phyloP scores from a whole-genome alignment of 139 green algal genomes.

The Micractinium conductrix region DNA sequence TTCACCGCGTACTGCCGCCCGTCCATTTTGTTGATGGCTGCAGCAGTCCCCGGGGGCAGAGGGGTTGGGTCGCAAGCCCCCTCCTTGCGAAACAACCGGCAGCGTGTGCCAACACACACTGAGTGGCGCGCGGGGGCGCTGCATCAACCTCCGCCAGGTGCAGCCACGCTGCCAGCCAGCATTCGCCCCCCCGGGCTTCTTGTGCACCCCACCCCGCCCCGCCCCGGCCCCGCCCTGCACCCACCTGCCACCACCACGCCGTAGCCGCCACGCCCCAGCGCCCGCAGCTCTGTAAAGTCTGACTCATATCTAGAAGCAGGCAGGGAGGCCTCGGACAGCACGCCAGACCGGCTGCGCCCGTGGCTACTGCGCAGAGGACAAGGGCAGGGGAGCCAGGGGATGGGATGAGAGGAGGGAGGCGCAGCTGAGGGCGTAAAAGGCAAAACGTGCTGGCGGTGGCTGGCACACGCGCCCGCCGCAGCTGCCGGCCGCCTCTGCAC shows the following conservation, averaged over 20 bases:
- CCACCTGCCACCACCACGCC: constrained; percentile 70
- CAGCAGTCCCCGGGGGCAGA: no score
- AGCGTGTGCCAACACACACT: no score
- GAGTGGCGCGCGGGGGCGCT: no score
- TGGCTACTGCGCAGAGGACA: no score
- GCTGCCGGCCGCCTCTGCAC: no score
- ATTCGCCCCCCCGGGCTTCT: no score
- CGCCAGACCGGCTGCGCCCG: background rate
- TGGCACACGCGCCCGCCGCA: no score
- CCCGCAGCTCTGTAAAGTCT: constrained; percentile 80
- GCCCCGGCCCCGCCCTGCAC: background rate
- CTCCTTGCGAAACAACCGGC: no score
- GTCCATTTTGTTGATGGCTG: constrained; percentile 36
- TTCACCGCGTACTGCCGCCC: constrained; percentile 93
- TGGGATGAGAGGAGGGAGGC: background rate
- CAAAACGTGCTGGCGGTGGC: no score
- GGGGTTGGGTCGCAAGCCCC: no score
- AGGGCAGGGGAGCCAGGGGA: background rate
- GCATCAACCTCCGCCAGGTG: no score
- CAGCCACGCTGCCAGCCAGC: no score
- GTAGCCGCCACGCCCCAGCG: constrained; percentile 87
- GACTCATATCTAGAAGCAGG: constrained; percentile 56
- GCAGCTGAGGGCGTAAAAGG: background rate
- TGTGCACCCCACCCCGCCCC: background rate
- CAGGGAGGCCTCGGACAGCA: constrained; percentile 16